Evolutionary conservation across 106 monocot genomes (phyloP), one percentile per base, ranked within the genome.

Genomic region (Ottelia alismoides): DNA sequence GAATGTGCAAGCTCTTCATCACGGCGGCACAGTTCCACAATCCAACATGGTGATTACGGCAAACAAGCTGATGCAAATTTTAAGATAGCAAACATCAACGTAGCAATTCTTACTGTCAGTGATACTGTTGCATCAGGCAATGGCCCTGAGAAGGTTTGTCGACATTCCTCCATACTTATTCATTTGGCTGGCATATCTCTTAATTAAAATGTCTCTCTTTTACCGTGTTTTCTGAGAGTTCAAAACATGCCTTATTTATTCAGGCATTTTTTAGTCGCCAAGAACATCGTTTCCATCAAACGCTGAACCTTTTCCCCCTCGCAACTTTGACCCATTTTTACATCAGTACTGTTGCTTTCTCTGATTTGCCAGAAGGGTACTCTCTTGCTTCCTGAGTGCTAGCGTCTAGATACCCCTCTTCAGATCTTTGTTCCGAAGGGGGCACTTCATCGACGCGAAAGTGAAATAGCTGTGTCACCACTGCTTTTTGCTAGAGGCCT

Each of bases 131-230:
- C 82, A 64, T 73, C 73, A 5, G 98, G 90, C 2, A 60, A 59
- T 43, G 98, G 98, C 25, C 98, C 98, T 64, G 90, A 98, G 90
- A 58, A 98, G 98, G 98, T 98, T n/a, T n/a, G n/a, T n/a, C n/a
- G n/a, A n/a, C n/a, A n/a, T n/a, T n/a, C n/a, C n/a, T n/a, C n/a
- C n/a, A n/a, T n/a, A n/a, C n/a, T n/a, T n/a, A n/a, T n/a, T n/a
- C n/a, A n/a, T n/a, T n/a, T n/a, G n/a, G n/a, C n/a, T n/a, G n/a
- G n/a, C n/a, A n/a, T n/a, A n/a, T n/a, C n/a, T n/a, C n/a, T n/a
- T n/a, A n/a, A n/a, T n/a, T n/a, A n/a, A n/a, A n/a, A n/a, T n/a
- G n/a, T n/a, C n/a, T n/a, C n/a, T n/a, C n/a, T n/a, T n/a, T n/a
- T n/a, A n/a, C n/a, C n/a, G n/a, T n/a, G n/a, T n/a, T n/a, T n/a